Evolutionary conservation across 2,329 filamentous ascomycete species (phyloP).

Genomic region (Fusarium torreyae): DNA sequence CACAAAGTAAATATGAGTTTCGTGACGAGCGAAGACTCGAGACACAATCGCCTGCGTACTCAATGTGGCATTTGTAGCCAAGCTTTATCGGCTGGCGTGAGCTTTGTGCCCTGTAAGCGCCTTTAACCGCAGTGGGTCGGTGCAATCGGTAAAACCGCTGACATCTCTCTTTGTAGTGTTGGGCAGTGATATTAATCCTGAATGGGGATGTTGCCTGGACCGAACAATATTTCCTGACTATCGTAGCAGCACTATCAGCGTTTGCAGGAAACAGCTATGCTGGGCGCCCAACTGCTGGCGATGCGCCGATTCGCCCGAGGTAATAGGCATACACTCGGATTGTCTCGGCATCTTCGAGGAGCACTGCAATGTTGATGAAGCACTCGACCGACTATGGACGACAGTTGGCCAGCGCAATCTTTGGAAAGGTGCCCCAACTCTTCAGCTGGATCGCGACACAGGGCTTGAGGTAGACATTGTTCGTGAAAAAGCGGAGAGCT

Average conservation of each 20-base stretch:
- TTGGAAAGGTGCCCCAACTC: slow-evolving; percentile 14
- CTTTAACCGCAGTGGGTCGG: fast-evolving
- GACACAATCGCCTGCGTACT: slow-evolving; percentile 5
- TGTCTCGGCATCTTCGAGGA: slow-evolving; percentile 12
- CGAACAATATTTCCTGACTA: background rate
- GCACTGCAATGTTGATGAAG: background rate
- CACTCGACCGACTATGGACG: slow-evolving; percentile 16
- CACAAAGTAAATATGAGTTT: background rate
- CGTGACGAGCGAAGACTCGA: background rate
- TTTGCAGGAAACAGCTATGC: slow-evolving; percentile 1
- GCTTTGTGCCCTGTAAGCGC: slow-evolving; percentile 13
- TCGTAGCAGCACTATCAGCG: background rate
- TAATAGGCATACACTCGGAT: background rate
- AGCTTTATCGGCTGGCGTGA: background rate
- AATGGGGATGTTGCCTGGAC: background rate
- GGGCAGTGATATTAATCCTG: background rate
- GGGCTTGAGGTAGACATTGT: slow-evolving; percentile 3
- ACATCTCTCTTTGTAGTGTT: slow-evolving; percentile 1
- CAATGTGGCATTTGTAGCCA: slow-evolving; percentile 22
- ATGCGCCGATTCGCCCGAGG: slow-evolving; percentile 8
- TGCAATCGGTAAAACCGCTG: background rate
- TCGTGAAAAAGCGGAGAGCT: slow-evolving; percentile 13
- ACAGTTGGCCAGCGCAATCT: slow-evolving; percentile 4
- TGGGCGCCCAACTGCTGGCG: slow-evolving; percentile 7
- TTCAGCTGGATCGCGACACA: slow-evolving; percentile 12